These are phyloP conservation scores for Leccinum arenicola DNA, from an alignment of 768 basidiomycete genomes.

Conservation along the genomic window DNA sequence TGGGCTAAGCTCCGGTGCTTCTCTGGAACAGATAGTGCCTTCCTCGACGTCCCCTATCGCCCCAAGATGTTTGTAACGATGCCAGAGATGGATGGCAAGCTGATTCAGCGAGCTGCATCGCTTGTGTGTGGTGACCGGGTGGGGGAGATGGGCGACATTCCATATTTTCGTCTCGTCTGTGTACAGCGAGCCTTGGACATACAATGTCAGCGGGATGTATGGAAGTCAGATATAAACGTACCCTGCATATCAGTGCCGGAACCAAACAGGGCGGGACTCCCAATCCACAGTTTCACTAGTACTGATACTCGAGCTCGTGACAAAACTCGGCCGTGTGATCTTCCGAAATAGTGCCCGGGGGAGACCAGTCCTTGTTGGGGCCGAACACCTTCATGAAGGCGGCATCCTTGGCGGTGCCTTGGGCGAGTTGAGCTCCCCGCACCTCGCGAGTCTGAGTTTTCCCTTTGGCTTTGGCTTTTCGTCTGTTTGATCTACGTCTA, in stretches of 20 bases:
- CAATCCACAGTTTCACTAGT: constrained; percentile 88
- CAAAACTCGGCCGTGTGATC: constrained; percentile 92
- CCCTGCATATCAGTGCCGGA: constrained; percentile 93
- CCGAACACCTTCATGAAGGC: constrained; percentile 50
- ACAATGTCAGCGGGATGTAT: background rate
- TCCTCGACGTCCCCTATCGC: too few relatives aligned
- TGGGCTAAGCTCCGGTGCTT: too few relatives aligned
- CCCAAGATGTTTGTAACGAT: too few relatives aligned
- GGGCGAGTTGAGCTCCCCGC: constrained; percentile 48
- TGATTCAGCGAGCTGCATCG: too few relatives aligned
- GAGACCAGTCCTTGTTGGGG: constrained; percentile 61
- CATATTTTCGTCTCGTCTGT: constrained; percentile 77
- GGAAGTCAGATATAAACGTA: constrained; percentile 32
- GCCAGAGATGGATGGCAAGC: too few relatives aligned
- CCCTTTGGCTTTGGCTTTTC: constrained; percentile 29
- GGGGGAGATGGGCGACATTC: constrained; percentile 90
- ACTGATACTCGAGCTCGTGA: constrained; percentile 82
- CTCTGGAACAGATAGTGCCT: too few relatives aligned
- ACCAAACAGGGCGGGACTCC: constrained; percentile 85
- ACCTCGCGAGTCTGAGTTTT: constrained; percentile 40
- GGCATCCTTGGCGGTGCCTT: constrained; percentile 38
- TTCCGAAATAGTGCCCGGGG: constrained; percentile 53
- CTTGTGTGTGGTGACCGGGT: too few relatives aligned
- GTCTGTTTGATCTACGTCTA: constrained; percentile 26
- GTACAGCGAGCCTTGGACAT: constrained; percentile 53